Percentiles rank a stretch among this genome's conserved stretches.
Conservation (phyloP, 75 land plant genomes). For the Azolla pinnata region DNA sequence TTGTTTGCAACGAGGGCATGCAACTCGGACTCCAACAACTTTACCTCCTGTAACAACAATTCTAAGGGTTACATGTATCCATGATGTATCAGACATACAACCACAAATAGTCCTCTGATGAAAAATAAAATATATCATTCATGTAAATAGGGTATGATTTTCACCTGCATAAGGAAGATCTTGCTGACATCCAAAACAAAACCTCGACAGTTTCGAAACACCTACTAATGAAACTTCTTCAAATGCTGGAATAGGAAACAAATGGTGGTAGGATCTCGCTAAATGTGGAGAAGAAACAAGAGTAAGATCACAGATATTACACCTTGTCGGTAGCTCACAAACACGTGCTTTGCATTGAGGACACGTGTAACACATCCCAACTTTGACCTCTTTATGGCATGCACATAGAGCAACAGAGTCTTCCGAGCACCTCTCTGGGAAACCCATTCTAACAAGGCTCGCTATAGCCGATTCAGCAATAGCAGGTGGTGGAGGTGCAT, state of each 20-base stretch:
- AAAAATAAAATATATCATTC: too few species aligned
- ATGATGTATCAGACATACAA: too few species aligned
- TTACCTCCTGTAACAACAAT: conserved; percentile 65
- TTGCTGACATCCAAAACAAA: conserved; percentile 88
- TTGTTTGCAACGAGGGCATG: conserved; percentile 77
- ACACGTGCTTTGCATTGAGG: conserved; percentile 91
- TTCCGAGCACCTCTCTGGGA: conserved; percentile 89
- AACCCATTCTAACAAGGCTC: conserved; percentile 92
- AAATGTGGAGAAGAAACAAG: conserved; percentile 94
- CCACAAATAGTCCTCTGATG: too few species aligned
- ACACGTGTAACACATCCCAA: conserved; percentile 91
- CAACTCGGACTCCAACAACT: conserved; percentile 36
- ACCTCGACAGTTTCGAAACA: conserved; percentile 19
- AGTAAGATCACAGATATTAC: conserved; percentile 76
- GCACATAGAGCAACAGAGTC: conserved; percentile 84
- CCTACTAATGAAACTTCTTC: conserved; percentile 41
- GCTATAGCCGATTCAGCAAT: conserved; percentile 82
- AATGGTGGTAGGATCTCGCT: conserved; percentile 96
- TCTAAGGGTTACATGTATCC: too few species aligned
- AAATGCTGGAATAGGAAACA: conserved; percentile 79
- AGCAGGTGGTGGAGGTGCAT: conserved; percentile 98
- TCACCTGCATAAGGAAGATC: conserved; percentile 60
- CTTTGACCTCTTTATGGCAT: conserved; percentile 85
- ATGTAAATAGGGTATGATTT: too few species aligned
- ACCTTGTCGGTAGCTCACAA: conserved; percentile 89